Base-by-base conservation (phyloP, 441 rosid genomes). In the Pelargonium australe region DNA sequence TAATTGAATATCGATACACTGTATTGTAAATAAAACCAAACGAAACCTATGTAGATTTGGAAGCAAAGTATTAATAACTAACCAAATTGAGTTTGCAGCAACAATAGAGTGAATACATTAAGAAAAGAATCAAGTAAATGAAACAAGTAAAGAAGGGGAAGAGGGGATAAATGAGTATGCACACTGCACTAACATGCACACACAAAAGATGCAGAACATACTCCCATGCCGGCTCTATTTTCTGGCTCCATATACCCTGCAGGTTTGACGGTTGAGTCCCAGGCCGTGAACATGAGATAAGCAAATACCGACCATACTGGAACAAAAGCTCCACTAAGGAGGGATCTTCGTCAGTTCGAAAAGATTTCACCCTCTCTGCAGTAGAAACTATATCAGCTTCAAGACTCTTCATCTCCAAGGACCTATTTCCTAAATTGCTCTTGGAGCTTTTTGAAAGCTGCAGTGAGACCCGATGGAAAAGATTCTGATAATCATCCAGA, bases 231-330 rank as follows among this genome's bases (percentile, higher is more conserved):
- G 77, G 77, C 17, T 75, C 73, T 0, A 75, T 60, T 43, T 43
- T 37, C 57, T 75, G 43, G 67, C 70, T 75, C 77, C 77, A 75
- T 41, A 75, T 75, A 23, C 77, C 77, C 70, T 75, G 77, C 70
- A 70, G 66, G 66, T 75, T 75, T 2, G 77, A 19, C 63, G 63
- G 70, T 60, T 75, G 77, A 44, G 77, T 75, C 9, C 77, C 77
- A 7, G 77, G 77, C 58, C 77, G 43, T 28, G 73, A 75, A 13
- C 70, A 57, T 47, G 74, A 70, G 25, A 75, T 75, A 37, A 75
- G 77, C 61, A 75, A 67, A 66, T 75, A 75, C 1, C 77, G 60
- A 23, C 77, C 77, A 57, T 75, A 75, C 66, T 75, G 77, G 66
- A 75, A 70, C 44, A 75, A 37, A 61, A 75, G 77, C 66, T 65